A percentile compares a stretch with the other conserved stretches of the same genome.
These are phyloP conservation scores for Coemansia sp. DNA, from an alignment of 192 early-diverging fungal genomes.

Conservation along the genomic window DNA sequence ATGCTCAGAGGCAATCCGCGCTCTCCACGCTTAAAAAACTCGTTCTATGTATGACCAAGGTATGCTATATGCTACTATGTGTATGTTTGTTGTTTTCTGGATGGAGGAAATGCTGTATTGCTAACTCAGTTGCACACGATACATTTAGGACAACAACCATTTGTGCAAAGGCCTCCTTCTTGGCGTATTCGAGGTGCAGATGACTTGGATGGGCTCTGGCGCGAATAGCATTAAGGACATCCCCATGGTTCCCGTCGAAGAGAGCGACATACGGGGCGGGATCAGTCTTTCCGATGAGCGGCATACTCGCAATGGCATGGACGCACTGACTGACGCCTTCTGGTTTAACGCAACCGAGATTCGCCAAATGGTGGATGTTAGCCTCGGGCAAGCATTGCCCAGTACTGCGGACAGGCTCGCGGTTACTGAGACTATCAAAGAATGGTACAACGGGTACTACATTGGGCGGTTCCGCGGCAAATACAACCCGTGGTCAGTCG, in stretches of 20 bases:
- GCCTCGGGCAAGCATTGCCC: neutral
- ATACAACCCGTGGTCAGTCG: conserved; percentile 6
- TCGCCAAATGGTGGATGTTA: neutral
- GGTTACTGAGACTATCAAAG: neutral
- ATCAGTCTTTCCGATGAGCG: too few species aligned
- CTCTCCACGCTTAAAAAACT: conserved; percentile 20
- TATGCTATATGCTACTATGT: conserved; percentile 8
- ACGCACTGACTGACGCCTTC: conserved; percentile 5
- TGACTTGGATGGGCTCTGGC: conserved; percentile 39
- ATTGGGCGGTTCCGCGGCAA: neutral
- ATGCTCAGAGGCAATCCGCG: conserved; percentile 14
- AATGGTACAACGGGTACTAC: neutral
- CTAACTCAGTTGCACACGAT: neutral
- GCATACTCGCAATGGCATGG: conserved; percentile 21
- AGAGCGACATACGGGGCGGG: conserved; percentile 16
- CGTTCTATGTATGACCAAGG: conserved; percentile 36
- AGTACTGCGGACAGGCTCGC: neutral
- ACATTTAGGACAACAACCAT: conserved; percentile 16
- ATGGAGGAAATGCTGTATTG: too few species aligned
- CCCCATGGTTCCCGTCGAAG: conserved; percentile 26
- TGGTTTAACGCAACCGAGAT: neutral
- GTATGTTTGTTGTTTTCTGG: neutral
- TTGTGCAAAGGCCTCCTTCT: conserved; percentile 29
- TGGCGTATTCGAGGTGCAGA: conserved; percentile 38
- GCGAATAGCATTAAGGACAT: conserved; percentile 50